Evolutionary conservation across 495 filamentous ascomycete species (phyloP), one percentile per base, ranked within the genome.

Genomic region (Penicillium antarcticum): DNA sequence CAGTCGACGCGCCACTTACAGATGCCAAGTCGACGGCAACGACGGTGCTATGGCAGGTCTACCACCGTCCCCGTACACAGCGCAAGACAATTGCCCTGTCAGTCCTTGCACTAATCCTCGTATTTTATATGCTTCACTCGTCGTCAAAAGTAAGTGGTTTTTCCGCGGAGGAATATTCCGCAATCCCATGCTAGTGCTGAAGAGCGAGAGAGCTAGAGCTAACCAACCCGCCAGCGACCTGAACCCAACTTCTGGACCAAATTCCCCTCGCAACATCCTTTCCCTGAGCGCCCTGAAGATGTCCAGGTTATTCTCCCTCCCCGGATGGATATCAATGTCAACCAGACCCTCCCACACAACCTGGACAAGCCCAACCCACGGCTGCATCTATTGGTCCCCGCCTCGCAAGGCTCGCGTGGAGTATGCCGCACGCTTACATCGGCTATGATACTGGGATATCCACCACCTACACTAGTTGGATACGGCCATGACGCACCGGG

Each of bases 371-470:
- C 60, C n/a, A 77, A 70, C 36, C 74, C 78, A 0, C 73, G 73
- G n/a, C 81, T 87, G 51, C 85, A 88, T 61, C 69, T 88, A 33
- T 65, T 87, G 29, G 62, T 87, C 16, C 79, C 81, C 14, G 75
- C 78, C 7, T 68, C 67, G 35, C 67, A 66, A 19, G 71, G 72
- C n/a, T 77, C 74, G 37, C 60, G 71, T 24, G 66, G 77, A 14
- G 69, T 86, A 16, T 87, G 84, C 65, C 80, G 82, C 45, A 80
- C 80, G 1, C 38, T 86, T 19, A 68, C 84, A 4, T 84, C 82
- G 0, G 75, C 81, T 4, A 81, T 82, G 66, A 71, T 85, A 3
- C 67, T 87, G 34, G 76, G 79, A 53, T 87, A 84, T 45, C 84
- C 84, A 4, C 72, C 81, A 9, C 79, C 82, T 17, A 84, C 74